Base-by-base conservation (phyloP, 495 filamentous ascomycete genomes). In the Neurospora hispaniola region DNA sequence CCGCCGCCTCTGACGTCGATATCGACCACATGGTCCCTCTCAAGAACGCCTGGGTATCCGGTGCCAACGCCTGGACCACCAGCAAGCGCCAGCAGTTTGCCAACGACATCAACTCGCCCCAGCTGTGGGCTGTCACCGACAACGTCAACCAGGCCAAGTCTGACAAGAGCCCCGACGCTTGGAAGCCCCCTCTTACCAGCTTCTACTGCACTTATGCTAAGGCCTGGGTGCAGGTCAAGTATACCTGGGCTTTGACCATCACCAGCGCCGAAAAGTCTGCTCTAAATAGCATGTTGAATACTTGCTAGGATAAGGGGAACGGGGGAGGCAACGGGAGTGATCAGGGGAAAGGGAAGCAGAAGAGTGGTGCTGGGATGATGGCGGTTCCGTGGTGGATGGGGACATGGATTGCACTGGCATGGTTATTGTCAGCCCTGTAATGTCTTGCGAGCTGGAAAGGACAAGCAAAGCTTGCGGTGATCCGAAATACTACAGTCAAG, bases 21-120 rank as follows among this genome's bases (percentile, higher is more conserved):
- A 92, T 94, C 72, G 91, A 94, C 76, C 91, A 94, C 79, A 82
- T 94, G 78, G 90, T 94, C 18, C 91, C 91, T 1, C 76, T 94
- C 59, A 88, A 88, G 75, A 90, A 92, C 78, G 90, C 91, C 9
- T 94, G 91, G 91, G 88, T 89, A 81, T 87, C 85, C 7, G 87
- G 87, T 59, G 87, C 87, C 7, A 81, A 77, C 31, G 70, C 78
- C 10, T 90, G 88, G 91, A 91, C 91, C 0, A 90, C 90, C 0
- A 75, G 82, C 38, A 83, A 86, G 74, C 88, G 92, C 68, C 82
- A 89, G 74, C 76, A 83, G 2, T 93, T 91, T 76, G 92, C 92
- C 69, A 94, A 94, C 80, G 92, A 93, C 79, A 78, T 93, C 48
- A 83, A 79, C 0, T 85, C 88, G 44, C 92, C 92, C 0, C 91